Percentiles rank a stretch among this genome's conserved stretches.
Evolutionary conservation across 768 basidiomycete species (phyloP).

Genomic region (Suillus lakei): DNA sequence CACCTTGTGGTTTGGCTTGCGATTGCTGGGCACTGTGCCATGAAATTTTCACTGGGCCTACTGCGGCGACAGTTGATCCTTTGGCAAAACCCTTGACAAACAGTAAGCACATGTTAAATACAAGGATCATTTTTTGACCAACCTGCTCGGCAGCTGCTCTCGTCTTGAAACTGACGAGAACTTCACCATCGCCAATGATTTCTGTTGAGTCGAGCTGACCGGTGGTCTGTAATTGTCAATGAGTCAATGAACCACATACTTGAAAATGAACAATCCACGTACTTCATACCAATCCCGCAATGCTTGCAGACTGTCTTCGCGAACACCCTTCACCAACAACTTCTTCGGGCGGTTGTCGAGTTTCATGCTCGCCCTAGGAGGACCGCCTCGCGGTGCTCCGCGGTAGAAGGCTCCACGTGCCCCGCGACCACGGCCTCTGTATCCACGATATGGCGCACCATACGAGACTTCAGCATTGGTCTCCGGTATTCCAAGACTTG

Average conservation of each 20-base stretch:
- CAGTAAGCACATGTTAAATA: conserved; percentile 16
- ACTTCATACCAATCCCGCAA: conserved; percentile 89
- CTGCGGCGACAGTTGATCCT: conserved; percentile 65
- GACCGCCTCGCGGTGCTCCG: conserved; percentile 65
- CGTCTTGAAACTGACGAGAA: conserved; percentile 72
- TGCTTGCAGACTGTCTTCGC: conserved; percentile 56
- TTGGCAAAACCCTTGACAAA: conserved; percentile 68
- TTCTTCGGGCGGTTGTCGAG: conserved; percentile 89
- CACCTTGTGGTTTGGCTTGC: conserved; percentile 22
- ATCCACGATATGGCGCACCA: conserved; percentile 60
- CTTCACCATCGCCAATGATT: conserved; percentile 54
- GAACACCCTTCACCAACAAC: conserved; percentile 73
- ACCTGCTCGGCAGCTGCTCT: conserved; percentile 82
- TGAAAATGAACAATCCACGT: conserved; percentile 15
- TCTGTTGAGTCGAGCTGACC: conserved; percentile 76
- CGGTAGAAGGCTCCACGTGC: conserved; percentile 62
- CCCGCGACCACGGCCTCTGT: conserved; percentile 71
- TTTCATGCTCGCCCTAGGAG: conserved; percentile 77
- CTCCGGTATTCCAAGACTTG: conserved; percentile 72
- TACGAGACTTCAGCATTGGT: conserved; percentile 39
- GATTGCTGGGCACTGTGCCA: conserved; percentile 57
- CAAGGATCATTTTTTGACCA: conserved; percentile 20
- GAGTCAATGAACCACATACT: conserved; percentile 7
- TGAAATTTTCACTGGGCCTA: conserved; percentile 67
- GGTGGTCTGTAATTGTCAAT: conserved; percentile 49